A percentile compares a stretch with the other conserved stretches of the same genome.
These are phyloP conservation scores for Pichia sp. DNA, from an alignment of 1,139 yeast genomes.

Conservation along the genomic window DNA sequence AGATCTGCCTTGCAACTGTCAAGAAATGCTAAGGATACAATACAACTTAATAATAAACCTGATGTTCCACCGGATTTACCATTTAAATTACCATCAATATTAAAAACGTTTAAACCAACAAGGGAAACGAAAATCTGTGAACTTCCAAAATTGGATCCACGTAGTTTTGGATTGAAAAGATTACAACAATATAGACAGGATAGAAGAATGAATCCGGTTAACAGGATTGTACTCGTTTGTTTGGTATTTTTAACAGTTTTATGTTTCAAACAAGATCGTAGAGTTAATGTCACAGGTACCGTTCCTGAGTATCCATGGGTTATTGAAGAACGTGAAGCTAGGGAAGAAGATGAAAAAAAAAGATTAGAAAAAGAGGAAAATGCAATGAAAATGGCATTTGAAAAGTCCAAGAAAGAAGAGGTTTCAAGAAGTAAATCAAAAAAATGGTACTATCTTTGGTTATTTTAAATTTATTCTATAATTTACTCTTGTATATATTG, in stretches of 20 bases:
- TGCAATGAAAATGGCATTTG: neutral
- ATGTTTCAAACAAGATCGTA: constrained; percentile 46
- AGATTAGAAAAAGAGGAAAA: constrained; percentile 1
- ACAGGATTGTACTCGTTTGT: constrained; percentile 45
- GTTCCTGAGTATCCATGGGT: constrained; percentile 35
- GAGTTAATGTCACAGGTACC: constrained; percentile 42
- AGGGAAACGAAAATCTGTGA: constrained; percentile 30
- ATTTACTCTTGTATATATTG: neutral
- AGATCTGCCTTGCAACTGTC: constrained; percentile 14
- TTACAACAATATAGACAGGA: constrained; percentile 41
- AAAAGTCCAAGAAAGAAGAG: neutral
- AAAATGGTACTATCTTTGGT: constrained; percentile 43
- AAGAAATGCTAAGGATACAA: constrained; percentile 7
- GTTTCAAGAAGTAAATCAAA: constrained; percentile 7
- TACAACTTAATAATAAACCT: constrained; percentile 12
- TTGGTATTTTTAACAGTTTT: constrained; percentile 36
- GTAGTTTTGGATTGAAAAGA: constrained; percentile 40
- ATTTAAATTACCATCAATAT: constrained; percentile 38
- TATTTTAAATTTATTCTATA: neutral
- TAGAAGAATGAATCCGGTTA: constrained; percentile 47
- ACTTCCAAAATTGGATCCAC: constrained; percentile 39
- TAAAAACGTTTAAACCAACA: constrained; percentile 28
- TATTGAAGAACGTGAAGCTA: constrained; percentile 34
- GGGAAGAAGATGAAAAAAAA: constrained; percentile 10
- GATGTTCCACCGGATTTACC: constrained; percentile 48